Base-by-base conservation (phyloP, 2,329 filamentous ascomycete species). In the Truncatella angustata region DNA sequence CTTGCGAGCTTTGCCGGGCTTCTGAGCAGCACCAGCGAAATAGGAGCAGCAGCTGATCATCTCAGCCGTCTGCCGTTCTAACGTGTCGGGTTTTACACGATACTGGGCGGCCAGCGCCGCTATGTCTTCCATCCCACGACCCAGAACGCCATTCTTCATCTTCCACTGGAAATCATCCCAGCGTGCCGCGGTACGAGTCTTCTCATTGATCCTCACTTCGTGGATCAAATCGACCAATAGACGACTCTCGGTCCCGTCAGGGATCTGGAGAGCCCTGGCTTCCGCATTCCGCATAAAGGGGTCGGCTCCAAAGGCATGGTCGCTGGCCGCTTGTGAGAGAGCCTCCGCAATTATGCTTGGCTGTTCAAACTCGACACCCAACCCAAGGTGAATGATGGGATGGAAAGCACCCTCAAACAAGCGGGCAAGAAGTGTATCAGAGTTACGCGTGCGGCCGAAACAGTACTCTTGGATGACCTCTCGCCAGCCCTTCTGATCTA, bases 371-470 rank as follows among this genome's bases (percentile, higher is more conserved):
- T 90, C 86, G 40, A 90, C 63, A 1, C 82, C 86, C 52, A 88
- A 86, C 0, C 85, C 85, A 2, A 88, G 72, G 58, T 89, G 85
- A 51, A 90, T 88, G 14, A 88, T 66, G 1, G 85, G 85, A 58
- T 90, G 86, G 5, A 86, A 67, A 47, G 85, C 77, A 2, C 85
- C 81, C 76, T 63, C 54, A 59, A 52, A 59, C 50, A 60, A 51
- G 16, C 82, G 73, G 0, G 71, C 74, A 0, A 89, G 66, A 72
- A 90, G 73, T 49, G 74, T 74, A 54, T 88, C 78, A 2, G 85
- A 81, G 47, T 73, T 61, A 34, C 78, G 73, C 53, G 80, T 78
- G 3, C 75, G 73, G 2, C 74, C 69, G 62, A 90, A 87, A 0
- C 86, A 37, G 61, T 85, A 83, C 55, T 85, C 76, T 12, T 80